Evolutionary conservation across 148 eudicot species (phyloP).

Genomic region (Persicaria tinctoria): DNA sequence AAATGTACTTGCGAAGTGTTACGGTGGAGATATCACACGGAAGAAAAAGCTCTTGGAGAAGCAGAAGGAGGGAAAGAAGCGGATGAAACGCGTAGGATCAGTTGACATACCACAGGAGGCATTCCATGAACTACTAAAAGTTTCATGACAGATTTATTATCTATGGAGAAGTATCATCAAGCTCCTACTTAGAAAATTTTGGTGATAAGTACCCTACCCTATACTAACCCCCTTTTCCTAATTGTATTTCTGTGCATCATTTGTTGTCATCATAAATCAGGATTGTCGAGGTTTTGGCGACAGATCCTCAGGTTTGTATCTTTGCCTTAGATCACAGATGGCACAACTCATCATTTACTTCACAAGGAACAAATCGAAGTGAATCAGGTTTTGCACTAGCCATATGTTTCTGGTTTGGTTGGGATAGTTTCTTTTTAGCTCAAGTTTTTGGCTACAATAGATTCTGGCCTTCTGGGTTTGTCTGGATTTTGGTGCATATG

Average conservation of each 20-base stretch:
- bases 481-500: too few relatives aligned
- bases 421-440: too few relatives aligned
- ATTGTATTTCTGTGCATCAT: not conserved
- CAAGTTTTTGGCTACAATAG: too few relatives aligned
- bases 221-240: not conserved
- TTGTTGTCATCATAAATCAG: slow-evolving; percentile 3
- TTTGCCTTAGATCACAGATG: not conserved
- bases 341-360: not conserved
- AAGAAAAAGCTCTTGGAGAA: slow-evolving; percentile 85
- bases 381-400: not conserved
- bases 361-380: too few relatives aligned
- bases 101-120: slow-evolving; percentile 98
- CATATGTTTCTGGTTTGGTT: too few relatives aligned
- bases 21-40: slow-evolving; percentile 83
- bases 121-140: slow-evolving; percentile 74
- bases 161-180: not conserved
- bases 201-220: not conserved
- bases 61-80: slow-evolving; percentile 97
- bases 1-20: slow-evolving; percentile 94
- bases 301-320: slow-evolving; percentile 1
- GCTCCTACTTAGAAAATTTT: slow-evolving; percentile 2
- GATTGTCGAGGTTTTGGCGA: slow-evolving; percentile 1
- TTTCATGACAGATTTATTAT: slow-evolving; percentile 30
- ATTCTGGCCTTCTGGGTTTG: too few relatives aligned
- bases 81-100: slow-evolving; percentile 93